These are phyloP conservation scores for Malania oleifera DNA, from an alignment of 164 flowering plant genomes.

Conservation along the genomic window DNA sequence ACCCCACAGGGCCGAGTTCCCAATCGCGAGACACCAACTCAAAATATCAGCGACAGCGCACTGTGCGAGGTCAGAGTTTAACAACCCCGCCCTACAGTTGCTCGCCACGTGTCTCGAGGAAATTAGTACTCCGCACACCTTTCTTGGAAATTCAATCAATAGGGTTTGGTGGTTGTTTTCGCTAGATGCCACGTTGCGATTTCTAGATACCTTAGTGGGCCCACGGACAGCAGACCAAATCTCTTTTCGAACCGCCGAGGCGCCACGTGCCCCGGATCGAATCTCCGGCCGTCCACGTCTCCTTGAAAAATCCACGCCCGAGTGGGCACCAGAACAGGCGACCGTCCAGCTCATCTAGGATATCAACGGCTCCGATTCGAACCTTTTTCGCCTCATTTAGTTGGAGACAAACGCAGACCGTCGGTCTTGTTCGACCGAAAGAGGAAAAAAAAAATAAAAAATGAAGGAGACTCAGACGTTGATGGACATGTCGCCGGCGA, in stretches of 20 bases:
- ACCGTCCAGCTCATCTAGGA: neutral
- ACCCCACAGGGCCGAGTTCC: too few relatives aligned
- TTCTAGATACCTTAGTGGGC: neutral
- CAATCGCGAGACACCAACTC: neutral
- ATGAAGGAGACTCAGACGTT: too few relatives aligned
- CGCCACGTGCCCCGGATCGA: slow-evolving; percentile 22
- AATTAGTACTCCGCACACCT: too few relatives aligned
- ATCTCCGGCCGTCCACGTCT: slow-evolving; percentile 43
- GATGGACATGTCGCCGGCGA: neutral
- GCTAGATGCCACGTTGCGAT: slow-evolving; percentile 21
- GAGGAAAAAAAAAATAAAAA: neutral
- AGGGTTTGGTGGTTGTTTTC: too few relatives aligned
- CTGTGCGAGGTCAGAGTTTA: slow-evolving; percentile 4
- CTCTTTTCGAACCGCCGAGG: neutral
- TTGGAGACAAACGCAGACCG: neutral
- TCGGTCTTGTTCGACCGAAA: neutral
- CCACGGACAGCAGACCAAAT: slow-evolving; percentile 11
- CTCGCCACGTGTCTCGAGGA: slow-evolving; percentile 12
- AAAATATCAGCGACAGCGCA: neutral
- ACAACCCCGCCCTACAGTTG: neutral
- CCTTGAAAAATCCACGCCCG: slow-evolving; percentile 11
- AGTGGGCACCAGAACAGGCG: slow-evolving; percentile 11
- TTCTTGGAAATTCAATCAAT: too few relatives aligned
- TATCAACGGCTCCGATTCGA: slow-evolving; percentile 20
- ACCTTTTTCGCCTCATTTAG: neutral